These are phyloP conservation scores for Pseudotsuga menziesii DNA, from an alignment of 75 land plant species.

Conservation along the genomic window DNA sequence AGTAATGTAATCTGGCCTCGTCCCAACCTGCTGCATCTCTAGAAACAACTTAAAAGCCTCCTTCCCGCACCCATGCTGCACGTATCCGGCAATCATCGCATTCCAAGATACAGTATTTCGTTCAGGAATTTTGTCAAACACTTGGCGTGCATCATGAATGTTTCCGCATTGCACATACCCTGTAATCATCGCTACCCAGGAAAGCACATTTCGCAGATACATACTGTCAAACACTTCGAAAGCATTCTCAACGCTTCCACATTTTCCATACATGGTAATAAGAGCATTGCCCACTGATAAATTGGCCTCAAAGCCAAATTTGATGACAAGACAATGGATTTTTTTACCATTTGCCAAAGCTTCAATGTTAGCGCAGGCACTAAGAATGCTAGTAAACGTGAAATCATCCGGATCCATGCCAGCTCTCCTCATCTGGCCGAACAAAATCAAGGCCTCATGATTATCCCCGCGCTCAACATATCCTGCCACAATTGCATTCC, in stretches of 20 bases:
- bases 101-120: conserved; percentile 51
- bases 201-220: conserved; percentile 27
- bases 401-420: conserved; percentile 40
- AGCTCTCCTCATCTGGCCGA: conserved; percentile 28
- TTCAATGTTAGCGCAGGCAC: conserved; percentile 35
- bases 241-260: conserved; percentile 31
- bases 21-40: conserved; percentile 17
- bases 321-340: conserved; percentile 49
- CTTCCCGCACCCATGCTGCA: conserved; percentile 36
- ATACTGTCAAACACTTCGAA: conserved; percentile 47
- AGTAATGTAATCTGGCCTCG: conserved; percentile 15
- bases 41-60: conserved; percentile 19
- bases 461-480: conserved; percentile 39
- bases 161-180: conserved; percentile 39
- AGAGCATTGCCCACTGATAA: conserved; percentile 53
- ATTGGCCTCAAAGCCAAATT: conserved; percentile 30
- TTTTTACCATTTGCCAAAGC: conserved; percentile 36
- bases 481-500: conserved; percentile 72
- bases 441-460: conserved; percentile 36
- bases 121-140: conserved; percentile 48
- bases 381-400: conserved; percentile 49
- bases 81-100: conserved; percentile 55
- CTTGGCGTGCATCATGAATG: conserved; percentile 32
- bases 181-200: conserved; percentile 52
- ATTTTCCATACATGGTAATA: conserved; percentile 70